A percentile compares a stretch with the other conserved stretches of the same genome.
These are phyloP conservation scores for Gossypium arboreum DNA, from an alignment of 345 rosid genomes.

Conservation along the genomic window DNA sequence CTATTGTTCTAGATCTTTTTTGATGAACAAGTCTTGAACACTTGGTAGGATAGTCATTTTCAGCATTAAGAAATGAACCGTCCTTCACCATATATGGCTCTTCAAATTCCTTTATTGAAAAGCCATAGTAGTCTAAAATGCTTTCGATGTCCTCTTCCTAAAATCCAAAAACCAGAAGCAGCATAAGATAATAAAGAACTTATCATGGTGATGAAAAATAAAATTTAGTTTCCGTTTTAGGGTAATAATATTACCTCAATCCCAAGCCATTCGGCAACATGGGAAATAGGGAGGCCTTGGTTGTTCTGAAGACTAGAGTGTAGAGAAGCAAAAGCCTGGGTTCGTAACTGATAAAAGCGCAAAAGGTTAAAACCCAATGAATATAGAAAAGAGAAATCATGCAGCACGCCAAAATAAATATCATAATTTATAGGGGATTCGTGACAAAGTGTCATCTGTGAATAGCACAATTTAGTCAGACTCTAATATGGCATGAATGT, in stretches of 20 bases:
- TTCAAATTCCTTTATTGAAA: conserved; percentile 68
- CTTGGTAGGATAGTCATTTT: conserved; percentile 71
- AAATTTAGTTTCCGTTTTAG: conserved; percentile 1
- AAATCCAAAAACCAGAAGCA: conserved; percentile 26
- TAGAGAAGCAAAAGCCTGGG: conserved; percentile 88
- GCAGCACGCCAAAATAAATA: conserved; percentile 16
- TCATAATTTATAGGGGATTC: conserved; percentile 12
- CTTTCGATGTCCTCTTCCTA: conserved; percentile 79
- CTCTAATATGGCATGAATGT: neutral
- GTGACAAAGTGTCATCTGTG: neutral
- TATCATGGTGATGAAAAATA: neutral
- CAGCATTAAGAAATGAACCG: conserved; percentile 73
- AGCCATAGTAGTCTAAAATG: conserved; percentile 71
- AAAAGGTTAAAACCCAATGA: conserved; percentile 8
- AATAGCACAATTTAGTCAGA: neutral
- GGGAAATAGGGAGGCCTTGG: conserved; percentile 86
- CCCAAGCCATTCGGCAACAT: conserved; percentile 78
- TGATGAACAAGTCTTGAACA: conserved; percentile 77
- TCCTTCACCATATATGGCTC: conserved; percentile 94
- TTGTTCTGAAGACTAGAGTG: conserved; percentile 76
- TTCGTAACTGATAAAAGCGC: conserved; percentile 62
- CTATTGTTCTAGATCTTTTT: conserved; percentile 63
- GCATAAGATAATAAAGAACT: conserved; percentile 25
- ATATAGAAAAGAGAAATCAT: conserved; percentile 8
- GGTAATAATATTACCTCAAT: conserved; percentile 61